Evolutionary conservation across 768 basidiomycete genomes (phyloP), one percentile per base, ranked within the genome.

Genomic region (Mycena haematopus): DNA sequence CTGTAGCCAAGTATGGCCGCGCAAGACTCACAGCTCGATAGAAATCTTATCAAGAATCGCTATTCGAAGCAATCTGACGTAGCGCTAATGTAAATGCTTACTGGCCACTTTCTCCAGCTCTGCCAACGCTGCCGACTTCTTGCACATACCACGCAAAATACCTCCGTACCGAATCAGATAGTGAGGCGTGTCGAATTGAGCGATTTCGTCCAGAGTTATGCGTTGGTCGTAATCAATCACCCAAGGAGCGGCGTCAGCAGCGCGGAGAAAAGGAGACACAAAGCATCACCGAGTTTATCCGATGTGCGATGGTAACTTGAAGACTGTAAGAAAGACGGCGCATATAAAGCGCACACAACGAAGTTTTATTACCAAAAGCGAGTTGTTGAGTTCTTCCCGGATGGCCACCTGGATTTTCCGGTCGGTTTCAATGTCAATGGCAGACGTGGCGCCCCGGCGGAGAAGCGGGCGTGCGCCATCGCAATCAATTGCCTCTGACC

Each of bases 331-430:
- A 22, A 3, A 45, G 42, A 31, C 29, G 6, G 36, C 36, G 36
- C 36, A 17, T 6, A 42, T 42, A 15, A 38, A 19, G 22, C 9
- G 22, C 44, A 42, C 19, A 42, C 36, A 31, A 31, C 15, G 17
- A n/a, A 42, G 40, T 45, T 31, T 45, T 10, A 45, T 45, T 14
- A 45, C 71, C 53, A 95, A 73, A 25, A 93, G 77, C 17, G 88
- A 90, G 42, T 86, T 80, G 10, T 78, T 84, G 73, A 96, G 96
- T 69, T 96, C 92, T 66, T 91, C 88, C 10, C 93, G 79, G 49
- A 97, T 95, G 0, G 94, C 91, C 29, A 84, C 79, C 72, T 96
- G 94, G 58, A 96, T 96, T 76, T 93, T 94, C 15, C 90, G 84
- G 69, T 96, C 95, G 44, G 95, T 94, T 10, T 86, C 88, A 69